phyloP scores from a whole-genome alignment of 768 basidiomycete genomes.

The Russula sp. region DNA sequence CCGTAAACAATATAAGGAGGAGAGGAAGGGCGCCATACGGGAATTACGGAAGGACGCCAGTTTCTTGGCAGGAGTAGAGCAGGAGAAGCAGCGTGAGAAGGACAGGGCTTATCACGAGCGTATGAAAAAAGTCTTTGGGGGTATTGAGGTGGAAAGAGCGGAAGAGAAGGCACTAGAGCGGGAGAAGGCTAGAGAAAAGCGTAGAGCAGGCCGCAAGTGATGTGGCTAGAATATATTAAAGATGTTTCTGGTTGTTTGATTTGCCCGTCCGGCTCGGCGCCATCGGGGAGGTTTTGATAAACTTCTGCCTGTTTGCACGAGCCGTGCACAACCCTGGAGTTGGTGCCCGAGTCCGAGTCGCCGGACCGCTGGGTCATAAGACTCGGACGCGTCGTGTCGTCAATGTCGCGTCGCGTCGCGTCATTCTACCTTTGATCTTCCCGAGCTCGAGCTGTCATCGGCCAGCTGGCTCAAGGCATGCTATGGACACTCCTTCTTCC shows the following conservation, averaged over 20 bases:
- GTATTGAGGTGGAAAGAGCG: slow-evolving; percentile 80
- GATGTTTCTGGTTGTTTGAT: background rate
- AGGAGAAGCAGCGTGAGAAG: slow-evolving; percentile 79
- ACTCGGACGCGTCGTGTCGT: background rate
- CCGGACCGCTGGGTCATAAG: too few species aligned
- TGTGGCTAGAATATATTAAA: background rate
- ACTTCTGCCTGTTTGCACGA: background rate
- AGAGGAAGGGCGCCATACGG: slow-evolving; percentile 92
- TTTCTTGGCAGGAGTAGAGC: slow-evolving; percentile 86
- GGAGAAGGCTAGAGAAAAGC: slow-evolving; percentile 72
- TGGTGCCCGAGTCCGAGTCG: too few species aligned
- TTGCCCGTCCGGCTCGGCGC: background rate
- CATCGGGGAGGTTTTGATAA: background rate
- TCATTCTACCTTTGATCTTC: slow-evolving; percentile 7
- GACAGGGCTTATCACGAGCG: slow-evolving; percentile 72
- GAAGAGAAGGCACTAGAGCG: slow-evolving; percentile 92
- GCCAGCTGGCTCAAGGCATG: background rate
- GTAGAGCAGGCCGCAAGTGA: slow-evolving; percentile 69
- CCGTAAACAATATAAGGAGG: slow-evolving; percentile 86
- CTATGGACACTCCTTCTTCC: slow-evolving; percentile 20
- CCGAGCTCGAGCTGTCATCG: background rate
- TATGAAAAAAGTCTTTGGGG: slow-evolving; percentile 77
- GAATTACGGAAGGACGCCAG: slow-evolving; percentile 93
- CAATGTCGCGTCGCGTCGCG: slow-evolving; percentile 5
- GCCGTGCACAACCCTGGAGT: too few species aligned